Evolutionary conservation across 345 rosid genomes (phyloP), one percentile per base, ranked within the genome.

Genomic region (Brassica cretica): DNA sequence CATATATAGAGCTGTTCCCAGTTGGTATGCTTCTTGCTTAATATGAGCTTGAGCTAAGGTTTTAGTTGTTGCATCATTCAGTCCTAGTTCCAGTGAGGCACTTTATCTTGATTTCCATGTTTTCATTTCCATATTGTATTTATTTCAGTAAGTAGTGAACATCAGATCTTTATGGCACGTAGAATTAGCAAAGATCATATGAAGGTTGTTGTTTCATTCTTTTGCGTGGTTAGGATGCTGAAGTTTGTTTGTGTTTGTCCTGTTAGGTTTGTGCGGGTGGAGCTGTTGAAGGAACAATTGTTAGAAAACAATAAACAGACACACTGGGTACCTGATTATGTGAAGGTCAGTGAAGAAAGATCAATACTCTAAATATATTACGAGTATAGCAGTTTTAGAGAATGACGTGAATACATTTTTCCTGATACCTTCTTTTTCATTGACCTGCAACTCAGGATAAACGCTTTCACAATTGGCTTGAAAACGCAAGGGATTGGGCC

Each of bases 401-500:
- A 25, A 21, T 69, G 75, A 21, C 21, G 11, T 67, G 64, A 33
- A 68, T 63, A 3, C 8, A 33, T 49, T 27, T 24, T 25, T 76
- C 27, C 64, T 60, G 39, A 73, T 30, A 25, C 35, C 69, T 30
- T 68, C 63, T 44, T 76, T 68, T 71, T 67, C 60, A 18, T 61
- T 60, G 73, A 76, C 44, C 18, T 55, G 61, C 80, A 62, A 64
- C 65, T 46, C 87, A 94, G 98, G 97, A 92, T 32, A 95, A 95
- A 73, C 93, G 99, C 59, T 95, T 95, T 80, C 98, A 95, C 81
- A 95, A 95, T 86, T 95, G 99, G 99, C 88, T 95, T 70, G 98
- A 95, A 80, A 95, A 93, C 87, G 99, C 98, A 56, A 84, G 98
- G 81, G 99, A 95, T 84, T 95, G 99, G 99, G 99, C 98, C 24